A percentile compares a stretch with the other conserved stretches of the same genome.
These are phyloP conservation scores for Zoysia pacifica DNA, from an alignment of 176 grass and related monocot species.

Conservation along the genomic window DNA sequence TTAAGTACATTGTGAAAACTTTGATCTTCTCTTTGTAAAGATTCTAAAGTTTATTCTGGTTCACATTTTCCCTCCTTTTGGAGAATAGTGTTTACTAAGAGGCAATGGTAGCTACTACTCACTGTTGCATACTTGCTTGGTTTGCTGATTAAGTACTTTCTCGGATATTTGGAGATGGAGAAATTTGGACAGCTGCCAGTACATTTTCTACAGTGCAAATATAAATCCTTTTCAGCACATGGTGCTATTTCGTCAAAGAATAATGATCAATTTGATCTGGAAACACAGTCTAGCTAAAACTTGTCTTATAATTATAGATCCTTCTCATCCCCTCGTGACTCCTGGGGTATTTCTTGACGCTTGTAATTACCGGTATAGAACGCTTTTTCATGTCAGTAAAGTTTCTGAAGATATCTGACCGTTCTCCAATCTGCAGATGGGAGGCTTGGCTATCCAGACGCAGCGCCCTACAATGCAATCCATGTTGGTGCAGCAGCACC, in stretches of 20 bases:
- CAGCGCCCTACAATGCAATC: constrained; percentile 61
- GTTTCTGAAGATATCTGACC: not conserved
- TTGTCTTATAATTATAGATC: not conserved
- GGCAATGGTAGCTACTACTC: not conserved
- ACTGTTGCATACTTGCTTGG: not conserved
- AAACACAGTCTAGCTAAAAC: not conserved
- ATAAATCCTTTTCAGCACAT: not conserved
- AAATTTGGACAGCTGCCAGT: not conserved
- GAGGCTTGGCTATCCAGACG: constrained; percentile 64
- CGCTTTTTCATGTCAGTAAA: not conserved
- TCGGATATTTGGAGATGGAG: not conserved
- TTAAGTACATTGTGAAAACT: not conserved
- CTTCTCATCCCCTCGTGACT: not conserved
- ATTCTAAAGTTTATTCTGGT: not conserved
- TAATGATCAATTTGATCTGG: not conserved
- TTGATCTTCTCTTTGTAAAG: not conserved
- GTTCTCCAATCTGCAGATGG: constrained; percentile 53
- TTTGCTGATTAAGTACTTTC: not conserved
- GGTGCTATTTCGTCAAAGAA: not conserved
- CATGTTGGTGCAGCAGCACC: constrained; percentile 76
- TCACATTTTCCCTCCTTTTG: not conserved
- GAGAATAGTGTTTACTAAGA: not conserved
- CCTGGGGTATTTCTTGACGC: not conserved
- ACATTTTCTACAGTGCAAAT: not conserved
- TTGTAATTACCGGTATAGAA: not conserved